Conservation (phyloP, 305 asterid species). For the Rubia peregrina region DNA sequence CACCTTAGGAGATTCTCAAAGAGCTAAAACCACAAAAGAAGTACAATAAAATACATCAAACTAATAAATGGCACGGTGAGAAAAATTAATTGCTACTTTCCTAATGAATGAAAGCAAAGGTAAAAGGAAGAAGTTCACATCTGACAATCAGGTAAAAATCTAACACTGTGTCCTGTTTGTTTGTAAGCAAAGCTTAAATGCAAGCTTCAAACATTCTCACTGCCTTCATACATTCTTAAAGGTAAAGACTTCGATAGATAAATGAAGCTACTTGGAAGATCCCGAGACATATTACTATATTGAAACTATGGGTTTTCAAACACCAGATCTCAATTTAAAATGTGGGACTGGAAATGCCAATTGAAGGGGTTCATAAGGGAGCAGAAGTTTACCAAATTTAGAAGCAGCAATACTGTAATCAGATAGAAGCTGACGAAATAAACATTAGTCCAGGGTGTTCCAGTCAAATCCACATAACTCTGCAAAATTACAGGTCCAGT, state of each 20-base stretch:
- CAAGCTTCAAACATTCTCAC: conserved; percentile 7
- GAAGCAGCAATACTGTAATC: conserved; percentile 65
- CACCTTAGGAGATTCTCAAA: not conserved
- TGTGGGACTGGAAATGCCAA: not conserved
- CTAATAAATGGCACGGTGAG: not conserved
- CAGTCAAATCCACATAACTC: conserved; percentile 83
- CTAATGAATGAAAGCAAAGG: not conserved
- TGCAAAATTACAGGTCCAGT: conserved; percentile 35
- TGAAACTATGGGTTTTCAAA: conserved; percentile 3
- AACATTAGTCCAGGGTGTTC: conserved; percentile 65
- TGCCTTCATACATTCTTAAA: not conserved
- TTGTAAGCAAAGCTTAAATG: not conserved
- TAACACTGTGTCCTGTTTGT: not conserved
- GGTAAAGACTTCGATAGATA: not conserved
- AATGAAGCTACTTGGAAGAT: not conserved
- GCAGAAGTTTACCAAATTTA: conserved; percentile 69
- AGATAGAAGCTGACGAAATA: conserved; percentile 98
- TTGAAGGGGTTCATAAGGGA: not conserved
- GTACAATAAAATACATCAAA: not conserved
- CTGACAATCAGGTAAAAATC: not conserved
- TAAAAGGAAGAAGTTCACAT: not conserved
- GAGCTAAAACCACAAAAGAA: not conserved
- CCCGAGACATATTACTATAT: not conserved
- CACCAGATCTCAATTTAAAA: not conserved
- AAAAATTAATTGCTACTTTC: not conserved